Percentiles rank a stretch among this genome's conserved stretches.
phyloP scores from a whole-genome alignment of 1,139 yeast genomes.

The Pichia sp. region DNA sequence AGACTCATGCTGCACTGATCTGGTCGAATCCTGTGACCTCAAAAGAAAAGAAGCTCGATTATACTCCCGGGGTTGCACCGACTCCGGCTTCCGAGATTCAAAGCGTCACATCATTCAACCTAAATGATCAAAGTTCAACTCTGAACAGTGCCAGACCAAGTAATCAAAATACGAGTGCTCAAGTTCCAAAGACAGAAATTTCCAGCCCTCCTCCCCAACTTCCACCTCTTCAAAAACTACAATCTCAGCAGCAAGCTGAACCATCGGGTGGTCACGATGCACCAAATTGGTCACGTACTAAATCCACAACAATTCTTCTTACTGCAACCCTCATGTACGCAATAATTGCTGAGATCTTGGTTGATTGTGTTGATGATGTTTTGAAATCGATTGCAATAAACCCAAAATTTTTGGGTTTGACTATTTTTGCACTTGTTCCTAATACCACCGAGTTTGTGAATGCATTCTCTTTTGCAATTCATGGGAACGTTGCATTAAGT shows the following conservation, averaged over 20 bases:
- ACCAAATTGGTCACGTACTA: slow-evolving; percentile 90
- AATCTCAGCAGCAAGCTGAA: slow-evolving; percentile 11
- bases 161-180: slow-evolving; percentile 5
- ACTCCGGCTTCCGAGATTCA: slow-evolving; percentile 20
- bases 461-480: slow-evolving; percentile 93
- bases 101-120: slow-evolving; percentile 28
- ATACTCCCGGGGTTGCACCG: neutral
- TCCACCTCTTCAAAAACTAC: slow-evolving; percentile 17
- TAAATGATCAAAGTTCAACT: slow-evolving; percentile 20
- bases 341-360: slow-evolving; percentile 88
- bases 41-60: slow-evolving; percentile 29
- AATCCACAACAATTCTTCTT: slow-evolving; percentile 78
- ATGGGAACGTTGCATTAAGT: slow-evolving; percentile 91
- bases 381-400: slow-evolving; percentile 70
- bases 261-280: slow-evolving; percentile 81
- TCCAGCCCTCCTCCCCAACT: slow-evolving; percentile 9
- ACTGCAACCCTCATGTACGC: slow-evolving; percentile 88
- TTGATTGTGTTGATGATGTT: slow-evolving; percentile 90
- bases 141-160: slow-evolving; percentile 7
- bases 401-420: slow-evolving; percentile 87
- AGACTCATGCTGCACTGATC: slow-evolving; percentile 94
- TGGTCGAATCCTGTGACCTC: slow-evolving; percentile 67
- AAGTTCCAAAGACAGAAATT: neutral
- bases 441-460: slow-evolving; percentile 95
- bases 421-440: slow-evolving; percentile 93